Conservation (phyloP, 257 asterid species). For the Primulina eburnea region DNA sequence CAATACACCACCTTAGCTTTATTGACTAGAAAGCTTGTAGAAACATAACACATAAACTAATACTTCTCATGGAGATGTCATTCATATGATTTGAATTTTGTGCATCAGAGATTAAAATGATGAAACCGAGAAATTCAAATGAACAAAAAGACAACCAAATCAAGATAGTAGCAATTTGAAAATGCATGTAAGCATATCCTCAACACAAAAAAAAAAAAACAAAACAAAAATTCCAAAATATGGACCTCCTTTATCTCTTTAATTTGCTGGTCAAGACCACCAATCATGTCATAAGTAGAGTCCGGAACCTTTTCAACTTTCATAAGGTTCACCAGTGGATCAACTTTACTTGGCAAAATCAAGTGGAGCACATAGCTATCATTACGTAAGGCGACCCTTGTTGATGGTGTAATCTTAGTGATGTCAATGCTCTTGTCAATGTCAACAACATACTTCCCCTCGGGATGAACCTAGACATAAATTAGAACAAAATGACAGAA, state of each 20-base stretch:
- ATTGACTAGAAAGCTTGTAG: neutral
- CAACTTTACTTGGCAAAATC: slow-evolving; percentile 55
- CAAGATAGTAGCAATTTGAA: neutral
- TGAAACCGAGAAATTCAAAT: neutral
- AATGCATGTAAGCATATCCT: neutral
- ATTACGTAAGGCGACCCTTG: slow-evolving; percentile 59
- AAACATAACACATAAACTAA: neutral
- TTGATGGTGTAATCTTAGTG: slow-evolving; percentile 54
- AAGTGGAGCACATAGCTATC: slow-evolving; percentile 58
- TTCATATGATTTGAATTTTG: neutral
- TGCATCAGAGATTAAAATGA: slow-evolving; percentile 5
- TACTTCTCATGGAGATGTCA: neutral
- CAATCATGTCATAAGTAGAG: slow-evolving; percentile 68
- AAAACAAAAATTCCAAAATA: slow-evolving; percentile 1
- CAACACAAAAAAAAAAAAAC: slow-evolving; percentile 14
- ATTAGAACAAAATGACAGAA: slow-evolving; percentile 21
- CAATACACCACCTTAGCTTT: slow-evolving; percentile 1
- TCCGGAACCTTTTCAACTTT: slow-evolving; percentile 67
- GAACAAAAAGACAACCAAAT: neutral
- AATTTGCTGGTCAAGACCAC: slow-evolving; percentile 94
- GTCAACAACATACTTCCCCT: slow-evolving; percentile 75
- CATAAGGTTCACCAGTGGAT: slow-evolving; percentile 62
- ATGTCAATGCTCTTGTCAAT: slow-evolving; percentile 53
- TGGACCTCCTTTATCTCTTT: slow-evolving; percentile 90
- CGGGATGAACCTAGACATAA: slow-evolving; percentile 72